Conservation (phyloP, 2,329 filamentous ascomycete genomes). For the Aureobasidium leucospermi region DNA sequence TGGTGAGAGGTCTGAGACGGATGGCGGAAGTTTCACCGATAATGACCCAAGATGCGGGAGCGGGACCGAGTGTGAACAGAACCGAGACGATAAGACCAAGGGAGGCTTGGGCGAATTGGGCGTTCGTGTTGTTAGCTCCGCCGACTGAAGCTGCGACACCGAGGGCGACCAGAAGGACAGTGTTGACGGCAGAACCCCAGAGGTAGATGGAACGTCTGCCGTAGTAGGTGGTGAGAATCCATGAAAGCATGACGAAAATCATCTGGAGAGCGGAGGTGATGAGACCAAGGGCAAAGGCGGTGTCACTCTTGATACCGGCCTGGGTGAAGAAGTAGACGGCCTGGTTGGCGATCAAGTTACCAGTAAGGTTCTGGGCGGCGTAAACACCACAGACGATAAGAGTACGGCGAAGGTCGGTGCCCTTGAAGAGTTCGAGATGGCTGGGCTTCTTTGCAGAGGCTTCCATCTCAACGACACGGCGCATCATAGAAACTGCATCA, state of each 20-base stretch:
- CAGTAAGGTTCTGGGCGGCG: conserved; percentile 54
- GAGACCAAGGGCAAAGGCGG: conserved; percentile 54
- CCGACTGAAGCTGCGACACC: conserved; percentile 52
- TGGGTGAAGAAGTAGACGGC: conserved; percentile 56
- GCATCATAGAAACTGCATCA: conserved; percentile 53
- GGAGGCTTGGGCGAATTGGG: conserved; percentile 51
- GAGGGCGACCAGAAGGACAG: conserved; percentile 48
- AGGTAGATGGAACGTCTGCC: conserved; percentile 59
- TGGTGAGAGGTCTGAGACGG: conserved; percentile 58
- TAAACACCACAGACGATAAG: conserved; percentile 51
- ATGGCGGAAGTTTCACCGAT: conserved; percentile 61
- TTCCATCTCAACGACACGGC: conserved; percentile 50
- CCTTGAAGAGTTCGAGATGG: conserved; percentile 47
- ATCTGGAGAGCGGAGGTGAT: conserved; percentile 57
- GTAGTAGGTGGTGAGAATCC: conserved; percentile 58
- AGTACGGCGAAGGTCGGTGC: conserved; percentile 48
- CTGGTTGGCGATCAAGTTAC: conserved; percentile 57
- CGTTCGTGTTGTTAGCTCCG: conserved; percentile 20
- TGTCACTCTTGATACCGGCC: conserved; percentile 50
- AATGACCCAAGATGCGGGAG: conserved; percentile 59
- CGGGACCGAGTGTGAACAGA: conserved; percentile 55
- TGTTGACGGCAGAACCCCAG: conserved; percentile 51
- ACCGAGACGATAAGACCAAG: conserved; percentile 60
- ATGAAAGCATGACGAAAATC: conserved; percentile 59
- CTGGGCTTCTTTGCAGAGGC: conserved; percentile 44